Percentiles rank a stretch among this genome's conserved stretches.
These are phyloP conservation scores for Platanthera zijinensis DNA, from an alignment of 106 monocot genomes.

Conservation along the genomic window DNA sequence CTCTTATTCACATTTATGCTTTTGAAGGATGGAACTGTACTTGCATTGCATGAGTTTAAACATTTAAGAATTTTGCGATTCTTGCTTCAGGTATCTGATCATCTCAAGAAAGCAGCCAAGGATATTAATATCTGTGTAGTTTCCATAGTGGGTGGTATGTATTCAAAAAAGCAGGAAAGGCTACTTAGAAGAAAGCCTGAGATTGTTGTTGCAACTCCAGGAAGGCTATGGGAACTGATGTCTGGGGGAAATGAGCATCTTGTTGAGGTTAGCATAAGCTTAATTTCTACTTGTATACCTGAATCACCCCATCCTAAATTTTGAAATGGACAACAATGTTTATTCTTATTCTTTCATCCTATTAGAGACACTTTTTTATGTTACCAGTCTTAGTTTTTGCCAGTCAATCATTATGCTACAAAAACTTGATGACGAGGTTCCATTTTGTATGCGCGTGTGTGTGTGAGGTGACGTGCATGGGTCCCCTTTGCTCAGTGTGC, in stretches of 20 bases:
- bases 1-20: neutral
- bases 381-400: neutral
- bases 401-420: neutral
- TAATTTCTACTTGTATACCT: neutral
- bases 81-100: slow-evolving; percentile 78
- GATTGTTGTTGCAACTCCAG: slow-evolving; percentile 96
- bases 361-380: neutral
- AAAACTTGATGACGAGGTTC: neutral
- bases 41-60: neutral
- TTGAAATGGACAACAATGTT: neutral
- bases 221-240: slow-evolving; percentile 97
- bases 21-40: neutral
- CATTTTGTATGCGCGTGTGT: neutral
- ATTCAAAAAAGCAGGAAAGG: slow-evolving; percentile 83
- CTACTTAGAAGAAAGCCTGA: slow-evolving; percentile 79
- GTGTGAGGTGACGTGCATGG: too few relatives aligned
- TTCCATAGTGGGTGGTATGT: slow-evolving; percentile 94
- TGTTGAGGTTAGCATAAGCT: slow-evolving; percentile 48
- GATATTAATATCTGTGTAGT: slow-evolving; percentile 57
- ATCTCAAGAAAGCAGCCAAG: slow-evolving; percentile 65
- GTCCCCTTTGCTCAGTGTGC: too few relatives aligned
- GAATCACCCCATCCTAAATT: neutral
- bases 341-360: neutral
- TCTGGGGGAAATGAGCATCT: slow-evolving; percentile 80
- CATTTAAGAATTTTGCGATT: neutral